These are phyloP conservation scores for Polygonum maritimum DNA, from an alignment of 148 eudicot genomes.

Conservation along the genomic window DNA sequence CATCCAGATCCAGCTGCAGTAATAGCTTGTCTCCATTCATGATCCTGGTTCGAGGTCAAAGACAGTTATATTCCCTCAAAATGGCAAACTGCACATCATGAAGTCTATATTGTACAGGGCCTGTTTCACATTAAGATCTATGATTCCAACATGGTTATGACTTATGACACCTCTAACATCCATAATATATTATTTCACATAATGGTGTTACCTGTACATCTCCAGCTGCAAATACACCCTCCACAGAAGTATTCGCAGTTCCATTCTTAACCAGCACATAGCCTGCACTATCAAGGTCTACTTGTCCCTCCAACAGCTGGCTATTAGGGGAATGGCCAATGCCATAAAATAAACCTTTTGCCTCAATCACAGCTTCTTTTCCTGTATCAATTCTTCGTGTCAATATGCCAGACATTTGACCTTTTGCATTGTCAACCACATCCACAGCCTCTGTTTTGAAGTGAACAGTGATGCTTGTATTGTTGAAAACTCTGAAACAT, in stretches of 20 bases:
- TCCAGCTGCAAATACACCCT: conserved; percentile 95
- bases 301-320: conserved; percentile 77
- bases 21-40: conserved; percentile 98
- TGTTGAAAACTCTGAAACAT: conserved; percentile 99
- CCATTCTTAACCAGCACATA: conserved; percentile 81
- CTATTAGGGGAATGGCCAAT: conserved; percentile 98
- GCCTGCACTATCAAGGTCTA: conserved; percentile 71
- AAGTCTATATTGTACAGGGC: not conserved
- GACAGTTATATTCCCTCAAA: not conserved
- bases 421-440: conserved; percentile 78
- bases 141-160: not conserved
- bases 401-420: conserved; percentile 90
- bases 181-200: not conserved
- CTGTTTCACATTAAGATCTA: not conserved
- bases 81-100: not conserved
- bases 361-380: conserved; percentile 81
- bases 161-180: not conserved
- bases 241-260: conserved; percentile 66
- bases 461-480: conserved; percentile 96
- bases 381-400: conserved; percentile 58
- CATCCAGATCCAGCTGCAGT: conserved; percentile 99
- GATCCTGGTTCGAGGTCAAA: conserved; percentile 42
- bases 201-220: conserved; percentile 73
- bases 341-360: conserved; percentile 86
- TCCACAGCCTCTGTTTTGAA: conserved; percentile 94